These are phyloP conservation scores for Mycena sanguinolenta DNA, from an alignment of 768 basidiomycete genomes.

Conservation along the genomic window DNA sequence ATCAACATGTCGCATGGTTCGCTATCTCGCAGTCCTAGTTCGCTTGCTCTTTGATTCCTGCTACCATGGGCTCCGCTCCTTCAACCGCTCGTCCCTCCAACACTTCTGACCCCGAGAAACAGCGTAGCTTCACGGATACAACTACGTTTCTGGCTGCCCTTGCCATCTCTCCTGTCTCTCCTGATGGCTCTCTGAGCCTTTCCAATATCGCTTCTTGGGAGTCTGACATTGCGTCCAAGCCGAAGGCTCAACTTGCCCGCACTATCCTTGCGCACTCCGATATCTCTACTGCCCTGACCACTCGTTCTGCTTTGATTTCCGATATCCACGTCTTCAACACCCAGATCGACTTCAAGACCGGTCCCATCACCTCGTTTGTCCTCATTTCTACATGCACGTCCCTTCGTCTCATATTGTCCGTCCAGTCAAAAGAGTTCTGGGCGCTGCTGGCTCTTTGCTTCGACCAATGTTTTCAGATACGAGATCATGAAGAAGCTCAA, in stretches of 20 bases:
- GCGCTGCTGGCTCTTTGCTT: slow-evolving; percentile 96
- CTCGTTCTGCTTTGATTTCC: slow-evolving; percentile 70
- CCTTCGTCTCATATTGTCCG: neutral
- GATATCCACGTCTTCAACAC: slow-evolving; percentile 89
- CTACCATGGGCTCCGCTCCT: slow-evolving; percentile 34
- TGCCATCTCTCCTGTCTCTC: slow-evolving; percentile 57
- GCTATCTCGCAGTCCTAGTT: neutral
- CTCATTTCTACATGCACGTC: neutral
- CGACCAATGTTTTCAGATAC: slow-evolving; percentile 88
- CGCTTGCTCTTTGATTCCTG: slow-evolving; percentile 21
- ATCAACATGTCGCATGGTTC: neutral
- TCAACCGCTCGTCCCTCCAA: slow-evolving; percentile 18
- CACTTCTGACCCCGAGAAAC: slow-evolving; percentile 33
- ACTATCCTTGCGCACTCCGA: slow-evolving; percentile 80
- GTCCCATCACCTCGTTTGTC: slow-evolving; percentile 70
- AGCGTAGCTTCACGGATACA: slow-evolving; percentile 32
- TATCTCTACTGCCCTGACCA: slow-evolving; percentile 72
- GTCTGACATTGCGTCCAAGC: slow-evolving; percentile 60
- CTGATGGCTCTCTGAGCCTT: slow-evolving; percentile 72
- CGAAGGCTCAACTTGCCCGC: slow-evolving; percentile 81
- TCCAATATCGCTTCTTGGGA: slow-evolving; percentile 80
- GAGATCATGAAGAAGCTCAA: slow-evolving; percentile 88
- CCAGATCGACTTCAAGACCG: slow-evolving; percentile 68
- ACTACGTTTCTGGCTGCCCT: slow-evolving; percentile 50
- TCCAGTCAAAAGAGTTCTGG: slow-evolving; percentile 82